Percentiles rank a stretch among this genome's conserved stretches.
Evolutionary conservation across 106 monocot genomes (phyloP).

Genomic region (Dendrobium huoshanense): DNA sequence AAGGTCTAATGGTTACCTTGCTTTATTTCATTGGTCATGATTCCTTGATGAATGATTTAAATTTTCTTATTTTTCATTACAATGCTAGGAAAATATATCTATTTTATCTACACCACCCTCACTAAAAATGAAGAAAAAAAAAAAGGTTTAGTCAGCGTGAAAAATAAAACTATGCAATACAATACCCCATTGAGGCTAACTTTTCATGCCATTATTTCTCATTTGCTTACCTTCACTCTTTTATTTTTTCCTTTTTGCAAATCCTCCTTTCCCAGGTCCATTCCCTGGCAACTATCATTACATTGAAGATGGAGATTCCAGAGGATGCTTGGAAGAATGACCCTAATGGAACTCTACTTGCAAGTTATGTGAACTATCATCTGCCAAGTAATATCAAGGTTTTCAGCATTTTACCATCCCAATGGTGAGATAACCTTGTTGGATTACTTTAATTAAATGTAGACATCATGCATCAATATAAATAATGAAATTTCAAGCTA

Average conservation of each 20-base stretch:
- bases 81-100: too few relatives aligned
- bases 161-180: not conserved
- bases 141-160: not conserved
- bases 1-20: constrained; percentile 8
- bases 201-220: not conserved
- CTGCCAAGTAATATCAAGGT: constrained; percentile 72
- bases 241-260: not conserved
- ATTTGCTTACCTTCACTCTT: not conserved
- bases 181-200: not conserved
- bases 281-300: constrained; percentile 92
- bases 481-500: not conserved
- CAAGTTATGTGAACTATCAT: constrained; percentile 68
- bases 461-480: not conserved
- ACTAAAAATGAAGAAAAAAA: not conserved
- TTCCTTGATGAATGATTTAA: not conserved
- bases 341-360: constrained; percentile 59
- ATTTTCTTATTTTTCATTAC: not conserved
- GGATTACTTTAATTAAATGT: not conserved
- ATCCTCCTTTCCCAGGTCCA: constrained; percentile 52
- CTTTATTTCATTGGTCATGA: not conserved
- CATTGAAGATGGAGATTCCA: constrained; percentile 96
- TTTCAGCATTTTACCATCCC: constrained; percentile 92
- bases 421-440: constrained; percentile 33
- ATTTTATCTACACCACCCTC: not conserved
- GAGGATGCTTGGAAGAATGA: constrained; percentile 79